These are phyloP conservation scores for Chenopodium quinoa DNA, from an alignment of 148 eudicot species.

Conservation along the genomic window DNA sequence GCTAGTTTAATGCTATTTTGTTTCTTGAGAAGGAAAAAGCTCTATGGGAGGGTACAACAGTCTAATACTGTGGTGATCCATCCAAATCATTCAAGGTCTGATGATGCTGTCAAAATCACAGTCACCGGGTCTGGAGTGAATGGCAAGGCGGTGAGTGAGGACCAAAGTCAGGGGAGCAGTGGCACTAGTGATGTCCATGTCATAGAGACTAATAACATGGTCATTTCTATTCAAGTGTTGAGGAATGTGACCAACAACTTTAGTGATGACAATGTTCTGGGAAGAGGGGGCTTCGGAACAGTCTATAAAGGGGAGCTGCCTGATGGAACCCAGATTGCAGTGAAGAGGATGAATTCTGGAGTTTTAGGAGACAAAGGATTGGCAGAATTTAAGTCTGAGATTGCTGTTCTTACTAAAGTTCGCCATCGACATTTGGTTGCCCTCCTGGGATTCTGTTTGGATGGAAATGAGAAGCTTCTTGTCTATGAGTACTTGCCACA, in stretches of 20 bases:
- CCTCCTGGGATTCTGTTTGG: slow-evolving; percentile 72
- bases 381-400: slow-evolving; percentile 67
- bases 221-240: slow-evolving; percentile 58
- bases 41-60: slow-evolving; percentile 42
- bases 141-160: slow-evolving; percentile 41
- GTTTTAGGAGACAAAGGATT: slow-evolving; percentile 62
- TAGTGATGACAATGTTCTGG: slow-evolving; percentile 54
- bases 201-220: slow-evolving; percentile 55
- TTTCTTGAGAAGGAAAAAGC: slow-evolving; percentile 46
- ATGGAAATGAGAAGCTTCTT: slow-evolving; percentile 68
- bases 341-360: slow-evolving; percentile 81
- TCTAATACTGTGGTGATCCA: slow-evolving; percentile 55
- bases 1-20: slow-evolving; percentile 49
- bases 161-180: slow-evolving; percentile 44
- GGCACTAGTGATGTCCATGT: slow-evolving; percentile 52
- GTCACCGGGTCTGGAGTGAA: slow-evolving; percentile 42
- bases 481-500: slow-evolving; percentile 83
- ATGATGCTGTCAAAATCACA: slow-evolving; percentile 59
- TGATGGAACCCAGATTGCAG: slow-evolving; percentile 71
- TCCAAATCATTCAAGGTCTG: slow-evolving; percentile 62
- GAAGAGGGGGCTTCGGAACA: slow-evolving; percentile 80
- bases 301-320: slow-evolving; percentile 71
- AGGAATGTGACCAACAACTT: slow-evolving; percentile 65
- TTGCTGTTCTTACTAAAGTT: slow-evolving; percentile 67
- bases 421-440: slow-evolving; percentile 72